Evolutionary conservation across 106 monocot genomes (phyloP), one percentile per base, ranked within the genome.

Genomic region (Platanthera guangdongensis): DNA sequence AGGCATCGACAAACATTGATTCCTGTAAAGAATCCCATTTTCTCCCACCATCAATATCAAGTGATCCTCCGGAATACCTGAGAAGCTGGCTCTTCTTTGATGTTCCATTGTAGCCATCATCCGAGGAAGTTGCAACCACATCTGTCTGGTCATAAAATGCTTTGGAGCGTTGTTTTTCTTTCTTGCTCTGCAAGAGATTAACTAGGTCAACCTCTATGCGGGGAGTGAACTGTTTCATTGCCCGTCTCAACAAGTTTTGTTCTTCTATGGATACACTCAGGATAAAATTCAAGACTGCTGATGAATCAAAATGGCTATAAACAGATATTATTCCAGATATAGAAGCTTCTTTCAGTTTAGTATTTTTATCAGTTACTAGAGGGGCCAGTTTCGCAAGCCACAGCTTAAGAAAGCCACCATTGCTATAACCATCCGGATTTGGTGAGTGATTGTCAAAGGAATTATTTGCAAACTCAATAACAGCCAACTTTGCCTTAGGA

Each of bases 151-250:
- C 99, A 89, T 92, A 99, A 77, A 81, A 85, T 16, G 91, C 78
- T 78, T 94, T 99, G 52, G 90, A 77, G 57, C 99, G 88, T 45
- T 90, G 92, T 9, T 87, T 86, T 75, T 99, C 99, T 81, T 94
- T 99, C 86, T 99, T 99, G 78, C 76, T 94, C 78, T 94, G 99
- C 73, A 99, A 84, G 80, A 87, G 88, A 78, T 92, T 99, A 83
- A 99, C 83, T 8, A 99, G 76, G 69, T 99, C 99, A 81, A 99
- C 99, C 77, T 99, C 99, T 76, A 99, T 94, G 73, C 99, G 89
- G 74, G 99, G 99, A 16, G 99, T 99, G 77, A 88, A 90, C 77
- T 94, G 94, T 80, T 99, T 99, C 54, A 99, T 81, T 65, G 99
- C 92, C 71, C 99, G 81, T 52, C 99, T 88, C 73, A 99, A 84